phyloP scores from a whole-genome alignment of 2,329 filamentous ascomycete genomes.

The Tolypocladium tropicale region DNA sequence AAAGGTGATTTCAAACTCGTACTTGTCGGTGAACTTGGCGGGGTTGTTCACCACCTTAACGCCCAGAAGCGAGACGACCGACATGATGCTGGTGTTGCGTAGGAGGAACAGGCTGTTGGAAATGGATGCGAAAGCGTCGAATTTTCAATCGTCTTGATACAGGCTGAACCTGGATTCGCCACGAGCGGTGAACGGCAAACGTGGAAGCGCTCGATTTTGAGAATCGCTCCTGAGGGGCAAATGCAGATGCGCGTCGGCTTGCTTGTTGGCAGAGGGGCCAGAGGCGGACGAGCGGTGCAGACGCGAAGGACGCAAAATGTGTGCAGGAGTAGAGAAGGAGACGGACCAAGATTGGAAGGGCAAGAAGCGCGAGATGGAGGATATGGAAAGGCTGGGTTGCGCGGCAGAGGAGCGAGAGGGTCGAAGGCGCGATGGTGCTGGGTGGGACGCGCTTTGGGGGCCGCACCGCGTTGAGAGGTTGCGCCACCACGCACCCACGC shows the following conservation, averaged over 20 bases:
- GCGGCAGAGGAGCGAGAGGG: not conserved
- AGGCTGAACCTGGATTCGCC: not conserved
- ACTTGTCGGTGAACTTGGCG: slow-evolving; percentile 82
- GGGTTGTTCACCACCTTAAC: slow-evolving; percentile 97
- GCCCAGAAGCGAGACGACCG: slow-evolving; percentile 88
- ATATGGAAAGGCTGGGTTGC: not conserved
- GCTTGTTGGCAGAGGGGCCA: not conserved
- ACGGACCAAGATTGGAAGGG: not conserved
- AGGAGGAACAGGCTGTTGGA: slow-evolving; percentile 1
- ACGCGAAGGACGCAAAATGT: not conserved
- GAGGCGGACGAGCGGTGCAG: not conserved
- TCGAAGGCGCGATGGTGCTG: not conserved
- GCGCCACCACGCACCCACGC: not conserved
- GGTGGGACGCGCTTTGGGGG: slow-evolving; percentile 16
- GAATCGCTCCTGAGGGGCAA: not conserved
- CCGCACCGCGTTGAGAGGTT: slow-evolving; percentile 19
- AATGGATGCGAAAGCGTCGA: not conserved
- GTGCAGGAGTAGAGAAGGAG: slow-evolving; percentile 1
- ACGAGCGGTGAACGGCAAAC: not conserved
- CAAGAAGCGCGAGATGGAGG: not conserved
- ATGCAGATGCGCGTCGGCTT: too few relatives aligned
- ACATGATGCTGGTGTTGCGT: slow-evolving; percentile 48
- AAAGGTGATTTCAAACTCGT: slow-evolving; percentile 97
- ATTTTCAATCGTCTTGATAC: too few relatives aligned
- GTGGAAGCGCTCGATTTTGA: not conserved